Conservation (phyloP, 306 rosid genomes). For the Malus orientalis region DNA sequence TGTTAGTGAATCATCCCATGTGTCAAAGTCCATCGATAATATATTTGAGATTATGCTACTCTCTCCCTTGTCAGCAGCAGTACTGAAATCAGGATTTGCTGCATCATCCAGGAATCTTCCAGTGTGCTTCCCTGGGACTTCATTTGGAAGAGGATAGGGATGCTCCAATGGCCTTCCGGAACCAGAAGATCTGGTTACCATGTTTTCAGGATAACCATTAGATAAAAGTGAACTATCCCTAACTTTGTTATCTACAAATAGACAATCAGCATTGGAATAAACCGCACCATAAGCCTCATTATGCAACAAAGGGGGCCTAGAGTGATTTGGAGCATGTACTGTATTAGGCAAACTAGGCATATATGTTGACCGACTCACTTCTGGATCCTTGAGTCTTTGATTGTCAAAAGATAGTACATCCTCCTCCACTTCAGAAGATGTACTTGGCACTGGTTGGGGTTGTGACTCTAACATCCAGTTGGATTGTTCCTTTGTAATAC, state of each 20-base stretch:
- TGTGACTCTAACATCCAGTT: slow-evolving; percentile 43
- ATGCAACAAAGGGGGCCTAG: slow-evolving; percentile 28
- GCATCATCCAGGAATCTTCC: slow-evolving; percentile 41
- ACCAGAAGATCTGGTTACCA: slow-evolving; percentile 35
- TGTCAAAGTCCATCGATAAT: slow-evolving; percentile 63
- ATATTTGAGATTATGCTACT: slow-evolving; percentile 87
- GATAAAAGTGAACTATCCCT: slow-evolving; percentile 32
- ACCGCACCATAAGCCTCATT: slow-evolving; percentile 29
- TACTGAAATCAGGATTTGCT: slow-evolving; percentile 29
- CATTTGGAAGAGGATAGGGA: slow-evolving; percentile 38
- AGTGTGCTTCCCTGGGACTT: slow-evolving; percentile 29
- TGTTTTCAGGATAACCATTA: slow-evolving; percentile 47
- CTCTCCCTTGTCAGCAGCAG: slow-evolving; percentile 65
- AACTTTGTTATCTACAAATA: slow-evolving; percentile 28
- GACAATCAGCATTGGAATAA: slow-evolving; percentile 32
- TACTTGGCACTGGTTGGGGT: slow-evolving; percentile 17
- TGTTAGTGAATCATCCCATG: slow-evolving; percentile 62
- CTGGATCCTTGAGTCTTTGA: slow-evolving; percentile 81
- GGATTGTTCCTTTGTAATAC: slow-evolving; percentile 31
- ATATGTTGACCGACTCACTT: slow-evolving; percentile 46
- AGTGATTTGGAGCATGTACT: slow-evolving; percentile 26
- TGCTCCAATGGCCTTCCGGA: slow-evolving; percentile 25
- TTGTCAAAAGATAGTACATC: slow-evolving; percentile 62
- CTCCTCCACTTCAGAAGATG: slow-evolving; percentile 56
- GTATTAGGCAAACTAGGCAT: slow-evolving; percentile 35